Evolutionary conservation across 1,284 basidiomycete species (phyloP).

Genomic region (Cutaneotrichosporon cutaneum): DNA sequence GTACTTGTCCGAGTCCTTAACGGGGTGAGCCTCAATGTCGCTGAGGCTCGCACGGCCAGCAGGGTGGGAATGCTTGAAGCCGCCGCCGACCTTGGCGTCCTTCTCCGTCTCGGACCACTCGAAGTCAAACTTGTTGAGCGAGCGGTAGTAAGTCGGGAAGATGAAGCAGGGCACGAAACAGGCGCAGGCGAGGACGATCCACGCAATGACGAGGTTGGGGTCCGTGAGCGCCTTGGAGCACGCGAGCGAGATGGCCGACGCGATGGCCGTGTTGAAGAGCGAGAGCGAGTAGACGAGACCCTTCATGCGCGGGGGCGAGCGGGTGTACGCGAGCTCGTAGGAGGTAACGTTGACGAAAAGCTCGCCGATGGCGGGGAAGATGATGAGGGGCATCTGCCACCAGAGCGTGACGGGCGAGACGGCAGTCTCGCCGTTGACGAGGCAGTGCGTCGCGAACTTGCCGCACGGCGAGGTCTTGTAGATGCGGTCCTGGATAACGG

Average conservation of each 20-base stretch:
- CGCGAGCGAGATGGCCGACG: constrained; percentile 52
- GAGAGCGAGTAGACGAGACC: constrained; percentile 51
- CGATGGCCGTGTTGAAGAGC: constrained; percentile 55
- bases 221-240: constrained; percentile 44
- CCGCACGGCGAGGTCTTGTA: constrained; percentile 55
- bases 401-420: constrained; percentile 42
- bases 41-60: not conserved
- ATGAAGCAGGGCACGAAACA: constrained; percentile 36
- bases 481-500: constrained; percentile 52
- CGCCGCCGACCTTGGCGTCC: constrained; percentile 4
- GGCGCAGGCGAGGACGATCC: constrained; percentile 50
- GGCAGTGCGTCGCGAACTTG: constrained; percentile 48
- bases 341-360: constrained; percentile 57
- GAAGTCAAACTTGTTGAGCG: constrained; percentile 43
- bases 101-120: constrained; percentile 18
- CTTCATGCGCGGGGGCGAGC: constrained; percentile 54
- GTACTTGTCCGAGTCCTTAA: constrained; percentile 6
- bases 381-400: constrained; percentile 53
- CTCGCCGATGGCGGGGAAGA: constrained; percentile 56
- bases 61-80: constrained; percentile 1
- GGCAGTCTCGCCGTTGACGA: not conserved
- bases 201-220: constrained; percentile 56
- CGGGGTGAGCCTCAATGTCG: not conserved
- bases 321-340: constrained; percentile 57
- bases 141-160: constrained; percentile 24